Evolutionary conservation across 768 basidiomycete species (phyloP).

Genomic region (Cytidiella melzeri): DNA sequence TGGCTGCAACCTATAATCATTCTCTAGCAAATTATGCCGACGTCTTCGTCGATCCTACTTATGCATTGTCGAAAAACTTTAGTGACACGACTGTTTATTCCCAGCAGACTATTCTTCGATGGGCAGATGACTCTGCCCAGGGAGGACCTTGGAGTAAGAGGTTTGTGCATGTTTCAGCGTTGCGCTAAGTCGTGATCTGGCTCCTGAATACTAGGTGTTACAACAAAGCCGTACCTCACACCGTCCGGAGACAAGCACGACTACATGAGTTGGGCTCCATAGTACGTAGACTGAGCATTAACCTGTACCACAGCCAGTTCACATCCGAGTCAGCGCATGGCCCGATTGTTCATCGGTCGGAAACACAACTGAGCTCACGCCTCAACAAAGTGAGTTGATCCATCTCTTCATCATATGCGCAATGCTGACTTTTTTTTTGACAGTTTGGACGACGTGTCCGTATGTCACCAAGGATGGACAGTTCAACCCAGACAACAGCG

Average conservation of each 20-base stretch:
- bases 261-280: slow-evolving; percentile 68
- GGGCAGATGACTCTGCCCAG: slow-evolving; percentile 39
- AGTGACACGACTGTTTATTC: slow-evolving; percentile 38
- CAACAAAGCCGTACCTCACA: slow-evolving; percentile 38
- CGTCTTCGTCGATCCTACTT: slow-evolving; percentile 49
- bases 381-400: slow-evolving; percentile 37
- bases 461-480: slow-evolving; percentile 52
- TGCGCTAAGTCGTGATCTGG: not conserved
- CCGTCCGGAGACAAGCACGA: slow-evolving; percentile 53
- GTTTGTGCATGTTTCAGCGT: not conserved
- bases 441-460: slow-evolving; percentile 55
- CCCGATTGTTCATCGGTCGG: slow-evolving; percentile 53
- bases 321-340: slow-evolving; percentile 42
- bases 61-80: slow-evolving; percentile 38
- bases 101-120: slow-evolving; percentile 37
- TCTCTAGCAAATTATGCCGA: slow-evolving; percentile 42
- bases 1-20: slow-evolving; percentile 10
- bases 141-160: slow-evolving; percentile 53
- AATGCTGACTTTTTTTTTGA: not conserved
- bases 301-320: not conserved
- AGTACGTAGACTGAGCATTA: slow-evolving; percentile 34
- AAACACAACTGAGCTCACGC: slow-evolving; percentile 51
- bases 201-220: slow-evolving; percentile 34
- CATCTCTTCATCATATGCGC: not conserved
- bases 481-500: slow-evolving; percentile 59